These are phyloP conservation scores for Aspergillus puulaauensis DNA, from an alignment of 2,329 filamentous ascomycete species.

Conservation along the genomic window DNA sequence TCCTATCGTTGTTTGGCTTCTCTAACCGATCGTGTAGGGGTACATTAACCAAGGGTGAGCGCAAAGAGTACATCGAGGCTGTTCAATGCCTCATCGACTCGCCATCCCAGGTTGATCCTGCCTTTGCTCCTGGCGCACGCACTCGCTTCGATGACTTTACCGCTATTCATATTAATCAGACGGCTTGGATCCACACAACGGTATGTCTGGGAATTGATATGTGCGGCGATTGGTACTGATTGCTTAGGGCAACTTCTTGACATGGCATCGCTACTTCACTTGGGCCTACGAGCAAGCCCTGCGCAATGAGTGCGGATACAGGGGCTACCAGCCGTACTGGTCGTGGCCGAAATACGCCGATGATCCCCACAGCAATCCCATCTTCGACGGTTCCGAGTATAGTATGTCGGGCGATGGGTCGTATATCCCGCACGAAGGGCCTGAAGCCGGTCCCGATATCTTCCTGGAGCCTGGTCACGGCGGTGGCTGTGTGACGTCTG, in stretches of 20 bases:
- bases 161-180: constrained; percentile 51
- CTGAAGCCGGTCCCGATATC: constrained; percentile 22
- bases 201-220: constrained; percentile 14
- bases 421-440: constrained; percentile 25
- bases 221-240: not conserved
- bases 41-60: constrained; percentile 5
- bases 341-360: constrained; percentile 36
- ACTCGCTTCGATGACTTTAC: constrained; percentile 54
- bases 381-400: constrained; percentile 40
- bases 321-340: constrained; percentile 41
- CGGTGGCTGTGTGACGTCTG: constrained; percentile 17
- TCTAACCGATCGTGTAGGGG: not conserved
- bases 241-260: constrained; percentile 34
- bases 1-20: not conserved
- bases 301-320: constrained; percentile 46
- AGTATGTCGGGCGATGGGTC: constrained; percentile 48
- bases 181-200: constrained; percentile 44
- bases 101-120: constrained; percentile 14
- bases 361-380: constrained; percentile 28
- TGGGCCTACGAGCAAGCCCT: constrained; percentile 46
- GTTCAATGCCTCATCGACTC: constrained; percentile 42
- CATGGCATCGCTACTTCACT: constrained; percentile 48
- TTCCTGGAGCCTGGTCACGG: constrained; percentile 36
- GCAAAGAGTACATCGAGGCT: constrained; percentile 44
- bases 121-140: constrained; percentile 43